Evolutionary conservation across 2,329 filamentous ascomycete genomes (phyloP).

Genomic region (Fusarium luffae): DNA sequence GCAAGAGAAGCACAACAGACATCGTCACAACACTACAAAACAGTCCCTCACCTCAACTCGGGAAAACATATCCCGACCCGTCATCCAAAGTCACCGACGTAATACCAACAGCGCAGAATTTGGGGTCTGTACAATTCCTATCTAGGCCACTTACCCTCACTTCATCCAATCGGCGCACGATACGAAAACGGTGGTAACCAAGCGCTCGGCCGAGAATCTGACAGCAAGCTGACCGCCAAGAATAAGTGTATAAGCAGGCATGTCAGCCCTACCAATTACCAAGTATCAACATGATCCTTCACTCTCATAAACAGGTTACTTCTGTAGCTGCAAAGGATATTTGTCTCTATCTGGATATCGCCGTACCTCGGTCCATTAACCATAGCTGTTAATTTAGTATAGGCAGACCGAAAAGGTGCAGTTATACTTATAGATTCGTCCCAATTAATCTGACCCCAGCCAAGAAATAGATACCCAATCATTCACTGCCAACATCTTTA

Average conservation of each 20-base stretch:
- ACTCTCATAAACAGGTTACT: neutral
- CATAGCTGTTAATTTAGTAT: neutral
- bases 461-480: slow-evolving; percentile 8
- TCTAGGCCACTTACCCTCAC: neutral
- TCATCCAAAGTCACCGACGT: neutral
- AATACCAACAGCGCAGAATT: neutral
- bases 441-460: slow-evolving; percentile 20
- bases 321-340: no score
- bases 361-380: neutral
- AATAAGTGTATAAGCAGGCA: neutral
- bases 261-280: slow-evolving; percentile 11
- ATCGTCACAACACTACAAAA: neutral
- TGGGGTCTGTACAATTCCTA: neutral
- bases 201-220: neutral
- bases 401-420: neutral
- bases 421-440: no score
- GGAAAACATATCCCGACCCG: neutral
- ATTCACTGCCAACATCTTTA: slow-evolving; percentile 7
- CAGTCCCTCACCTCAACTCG: neutral
- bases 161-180: neutral
- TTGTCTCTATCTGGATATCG: neutral
- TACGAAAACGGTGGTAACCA: neutral
- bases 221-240: slow-evolving; percentile 23
- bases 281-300: neutral
- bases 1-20: neutral